Evolutionary conservation across 108 stramenopile genomes (phyloP).

Genomic region (Mayamaea pseudoterrestris): DNA sequence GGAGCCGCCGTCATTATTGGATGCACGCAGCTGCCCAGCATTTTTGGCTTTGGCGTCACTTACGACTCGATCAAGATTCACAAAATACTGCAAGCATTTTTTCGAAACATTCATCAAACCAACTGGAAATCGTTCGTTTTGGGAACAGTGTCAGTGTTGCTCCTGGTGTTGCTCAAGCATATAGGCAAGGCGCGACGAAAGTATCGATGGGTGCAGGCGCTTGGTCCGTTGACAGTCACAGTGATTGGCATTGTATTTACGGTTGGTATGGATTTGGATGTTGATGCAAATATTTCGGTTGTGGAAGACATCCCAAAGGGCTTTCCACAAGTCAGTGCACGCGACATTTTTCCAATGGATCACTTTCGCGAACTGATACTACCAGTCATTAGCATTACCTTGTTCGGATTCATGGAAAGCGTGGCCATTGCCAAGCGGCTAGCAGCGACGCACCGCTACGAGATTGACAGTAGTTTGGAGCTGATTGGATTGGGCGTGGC

Average conservation of each 20-base stretch:
- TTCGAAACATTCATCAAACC: slow-evolving; percentile 30
- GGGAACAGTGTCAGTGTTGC: slow-evolving; percentile 18
- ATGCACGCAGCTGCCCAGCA: slow-evolving; percentile 69
- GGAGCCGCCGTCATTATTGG: slow-evolving; percentile 81
- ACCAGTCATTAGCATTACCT: slow-evolving; percentile 24
- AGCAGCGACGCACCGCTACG: slow-evolving; percentile 53
- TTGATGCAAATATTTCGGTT: slow-evolving; percentile 38
- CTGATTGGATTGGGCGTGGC: slow-evolving; percentile 68
- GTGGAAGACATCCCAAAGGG: slow-evolving; percentile 57
- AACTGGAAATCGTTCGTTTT: slow-evolving; percentile 49
- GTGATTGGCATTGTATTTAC: slow-evolving; percentile 26
- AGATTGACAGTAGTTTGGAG: slow-evolving; percentile 59
- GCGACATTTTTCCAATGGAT: slow-evolving; percentile 15
- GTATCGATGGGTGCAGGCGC: slow-evolving; percentile 26
- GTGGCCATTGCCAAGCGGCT: slow-evolving; percentile 73
- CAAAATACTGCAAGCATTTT: slow-evolving; percentile 23
- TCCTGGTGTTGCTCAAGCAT: slow-evolving; percentile 28
- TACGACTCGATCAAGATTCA: too few species aligned
- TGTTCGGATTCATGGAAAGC: slow-evolving; percentile 73
- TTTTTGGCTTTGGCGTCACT: slow-evolving; percentile 63
- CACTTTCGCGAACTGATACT: slow-evolving; percentile 21
- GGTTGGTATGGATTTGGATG: slow-evolving; percentile 19
- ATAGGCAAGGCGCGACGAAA: slow-evolving; percentile 16
- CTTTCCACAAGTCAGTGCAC: slow-evolving; percentile 26
- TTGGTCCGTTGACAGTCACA: slow-evolving; percentile 37